Conservation (phyloP, 2,329 filamentous ascomycete species). For the Bipolaris victoriae region DNA sequence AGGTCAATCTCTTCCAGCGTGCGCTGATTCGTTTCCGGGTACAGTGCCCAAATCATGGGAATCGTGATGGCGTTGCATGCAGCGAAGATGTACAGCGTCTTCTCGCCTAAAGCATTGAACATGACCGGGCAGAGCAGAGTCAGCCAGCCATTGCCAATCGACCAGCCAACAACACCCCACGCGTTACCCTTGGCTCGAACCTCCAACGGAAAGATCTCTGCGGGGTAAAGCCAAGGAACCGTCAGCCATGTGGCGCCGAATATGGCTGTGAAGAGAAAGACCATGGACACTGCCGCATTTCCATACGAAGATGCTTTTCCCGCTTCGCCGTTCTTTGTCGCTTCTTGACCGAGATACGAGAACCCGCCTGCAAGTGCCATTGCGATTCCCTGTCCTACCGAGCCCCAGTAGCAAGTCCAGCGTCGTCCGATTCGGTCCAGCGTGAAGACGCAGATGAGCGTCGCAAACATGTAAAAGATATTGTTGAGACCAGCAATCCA, state of each 20-base stretch:
- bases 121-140: conserved; percentile 49
- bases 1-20: conserved; percentile 79
- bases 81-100: conserved; percentile 76
- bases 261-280: conserved; percentile 71
- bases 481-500: conserved; percentile 56
- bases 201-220: conserved; percentile 75
- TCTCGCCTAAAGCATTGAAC: conserved; percentile 68
- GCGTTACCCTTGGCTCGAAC: conserved; percentile 76
- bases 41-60: conserved; percentile 74
- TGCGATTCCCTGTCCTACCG: conserved; percentile 66
- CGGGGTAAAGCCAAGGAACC: conserved; percentile 66
- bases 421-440: conserved; percentile 71
- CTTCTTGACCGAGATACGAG: conserved; percentile 60
- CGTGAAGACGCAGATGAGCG: conserved; percentile 72
- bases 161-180: conserved; percentile 78
- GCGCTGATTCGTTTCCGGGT: conserved; percentile 75
- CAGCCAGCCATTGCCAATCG: conserved; percentile 74
- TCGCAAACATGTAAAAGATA: conserved; percentile 67
- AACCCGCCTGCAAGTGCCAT: conserved; percentile 73
- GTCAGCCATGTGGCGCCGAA: conserved; percentile 70
- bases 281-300: conserved; percentile 71
- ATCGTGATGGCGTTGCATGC: conserved; percentile 70
- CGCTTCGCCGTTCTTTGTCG: conserved; percentile 54
- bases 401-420: conserved; percentile 73
- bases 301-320: conserved; percentile 60